phyloP scores from a whole-genome alignment of 306 rosid genomes.

The Lathyrus tuberosus region DNA sequence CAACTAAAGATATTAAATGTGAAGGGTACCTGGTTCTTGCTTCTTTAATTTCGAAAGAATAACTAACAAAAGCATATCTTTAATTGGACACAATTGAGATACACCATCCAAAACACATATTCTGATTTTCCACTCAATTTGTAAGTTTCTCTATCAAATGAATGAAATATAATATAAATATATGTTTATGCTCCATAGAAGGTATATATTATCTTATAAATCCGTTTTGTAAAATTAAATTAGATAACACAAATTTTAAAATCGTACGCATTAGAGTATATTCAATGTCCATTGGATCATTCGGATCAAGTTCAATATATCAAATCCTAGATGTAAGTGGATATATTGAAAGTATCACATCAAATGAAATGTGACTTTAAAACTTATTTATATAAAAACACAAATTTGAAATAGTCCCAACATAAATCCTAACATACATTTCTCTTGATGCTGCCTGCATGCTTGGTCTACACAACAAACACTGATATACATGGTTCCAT shows the following conservation, averaged over 20 bases:
- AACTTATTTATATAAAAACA: no score
- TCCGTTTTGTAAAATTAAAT: no score
- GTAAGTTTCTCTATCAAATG: constrained; percentile 19
- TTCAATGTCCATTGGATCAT: background rate
- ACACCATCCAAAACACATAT: constrained; percentile 26
- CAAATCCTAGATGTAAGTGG: background rate
- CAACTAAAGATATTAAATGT: constrained; percentile 30
- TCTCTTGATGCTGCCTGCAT: no score
- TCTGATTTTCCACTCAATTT: constrained; percentile 30
- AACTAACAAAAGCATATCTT: constrained; percentile 35
- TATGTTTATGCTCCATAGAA: background rate
- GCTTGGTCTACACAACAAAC: no score
- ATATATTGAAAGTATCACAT: background rate
- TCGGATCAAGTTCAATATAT: background rate
- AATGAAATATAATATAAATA: background rate
- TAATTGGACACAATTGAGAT: constrained; percentile 28
- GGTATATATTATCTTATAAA: background rate
- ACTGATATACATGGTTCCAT: no score
- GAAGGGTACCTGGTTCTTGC: constrained; percentile 43
- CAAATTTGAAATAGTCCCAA: background rate
- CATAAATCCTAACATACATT: background rate
- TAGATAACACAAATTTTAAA: background rate
- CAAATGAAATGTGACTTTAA: background rate
- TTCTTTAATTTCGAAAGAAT: constrained; percentile 36
- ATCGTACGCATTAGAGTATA: background rate